These are phyloP conservation scores for Colletotrichum tropicale DNA, from an alignment of 2,329 filamentous ascomycete species.

Conservation along the genomic window DNA sequence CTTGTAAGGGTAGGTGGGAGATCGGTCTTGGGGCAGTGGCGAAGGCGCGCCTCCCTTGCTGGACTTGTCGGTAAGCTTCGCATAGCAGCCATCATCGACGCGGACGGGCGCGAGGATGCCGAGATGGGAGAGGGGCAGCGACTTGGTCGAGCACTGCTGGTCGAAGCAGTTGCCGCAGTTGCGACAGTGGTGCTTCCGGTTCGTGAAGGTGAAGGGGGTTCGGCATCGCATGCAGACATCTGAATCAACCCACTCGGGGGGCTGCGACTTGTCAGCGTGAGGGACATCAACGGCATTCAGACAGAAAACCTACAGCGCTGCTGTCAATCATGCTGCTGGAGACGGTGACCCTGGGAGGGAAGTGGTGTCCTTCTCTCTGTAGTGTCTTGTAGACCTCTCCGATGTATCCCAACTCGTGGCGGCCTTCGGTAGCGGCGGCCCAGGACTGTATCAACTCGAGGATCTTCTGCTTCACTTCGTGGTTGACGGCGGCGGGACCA, in stretches of 20 bases:
- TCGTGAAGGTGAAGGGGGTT: conserved; percentile 95
- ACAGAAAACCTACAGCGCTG: conserved; percentile 73
- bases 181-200: conserved; percentile 96
- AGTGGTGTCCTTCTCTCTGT: conserved; percentile 84
- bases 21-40: conserved; percentile 39
- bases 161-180: conserved; percentile 99
- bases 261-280: conserved; percentile 51
- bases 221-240: conserved; percentile 99
- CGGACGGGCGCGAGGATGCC: conserved; percentile 90
- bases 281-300: background rate
- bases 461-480: conserved; percentile 87
- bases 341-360: conserved; percentile 85
- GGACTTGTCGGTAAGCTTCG: conserved; percentile 83
- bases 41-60: conserved; percentile 38
- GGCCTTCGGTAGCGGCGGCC: conserved; percentile 87
- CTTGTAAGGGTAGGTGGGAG: conserved; percentile 61
- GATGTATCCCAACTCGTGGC: conserved; percentile 84
- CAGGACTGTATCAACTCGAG: conserved; percentile 92
- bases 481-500: conserved; percentile 75
- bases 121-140: conserved; percentile 85
- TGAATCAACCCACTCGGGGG: conserved; percentile 96
- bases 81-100: conserved; percentile 95
- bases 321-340: conserved; percentile 98
- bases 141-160: conserved; percentile 91
- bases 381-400: conserved; percentile 84